Base-by-base conservation (phyloP, 75 land plant species). In the Pinus tabuliformis region DNA sequence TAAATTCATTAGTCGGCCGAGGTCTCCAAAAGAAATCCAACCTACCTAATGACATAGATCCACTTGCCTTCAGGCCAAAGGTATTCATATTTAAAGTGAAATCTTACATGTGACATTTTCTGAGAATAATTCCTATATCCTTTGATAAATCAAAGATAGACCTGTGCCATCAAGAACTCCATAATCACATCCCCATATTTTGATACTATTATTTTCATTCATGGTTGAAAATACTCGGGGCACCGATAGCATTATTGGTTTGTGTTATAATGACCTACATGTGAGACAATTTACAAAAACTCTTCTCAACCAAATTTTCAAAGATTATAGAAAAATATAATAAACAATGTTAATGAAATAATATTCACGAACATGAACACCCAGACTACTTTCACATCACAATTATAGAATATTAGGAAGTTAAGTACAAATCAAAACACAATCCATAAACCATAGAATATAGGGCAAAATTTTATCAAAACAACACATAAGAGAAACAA, bases 211-310 rank as follows among this genome's bases (percentile, higher is more conserved):
- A 77, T 57, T 71, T 89, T 89, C 91, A 89, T 76, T 87, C 89
- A 64, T 65, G 59, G 57, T 86, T 89, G n/a, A 87, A 70, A 26
- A 89, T 37, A 57, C 91, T 89, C 11, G 85, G 77, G 56, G 91
- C 91, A 26, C 90, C 91, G 39, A 89, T 89, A 20, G 83, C 90
- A 28, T 81, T 71, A 59, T 89, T 89, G 79, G 87, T 75, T 73
- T 87, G 78, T 45, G 91, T 71, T 28, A 87, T 68, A 24, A 89
- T 78, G 15, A 80, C 82, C 90, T 88, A 79, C n/a, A n/a, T 58
- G 15, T 18, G 28, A 56, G 75, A 76, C 22, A 42, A 39, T 37
- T 18, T 39, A 20, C 79, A 75, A 18, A 76, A 62, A 33, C 7
- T 54, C 30, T 37, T 36, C 16, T 62, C 21, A 76, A 61, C 24